phyloP scores from a whole-genome alignment of 2,329 filamentous ascomycete genomes.

The Sphaerostilbella broomeana region DNA sequence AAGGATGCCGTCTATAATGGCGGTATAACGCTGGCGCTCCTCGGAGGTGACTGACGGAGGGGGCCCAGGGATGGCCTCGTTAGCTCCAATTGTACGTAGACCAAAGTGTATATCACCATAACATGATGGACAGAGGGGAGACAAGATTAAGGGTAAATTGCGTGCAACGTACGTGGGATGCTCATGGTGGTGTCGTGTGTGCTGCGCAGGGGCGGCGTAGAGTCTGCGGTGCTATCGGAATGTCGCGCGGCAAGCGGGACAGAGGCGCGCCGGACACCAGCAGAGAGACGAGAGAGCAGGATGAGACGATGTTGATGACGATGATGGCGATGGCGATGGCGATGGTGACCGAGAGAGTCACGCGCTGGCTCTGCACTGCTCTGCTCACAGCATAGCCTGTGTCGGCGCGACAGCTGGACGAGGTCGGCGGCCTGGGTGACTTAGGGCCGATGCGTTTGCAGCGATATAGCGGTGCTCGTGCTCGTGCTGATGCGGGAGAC shows the following conservation, averaged over 20 bases:
- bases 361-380: constrained; percentile 11
- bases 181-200: constrained; percentile 17
- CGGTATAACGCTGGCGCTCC: constrained; percentile 47
- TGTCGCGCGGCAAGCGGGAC: constrained; percentile 8
- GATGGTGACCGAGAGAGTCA: constrained; percentile 6
- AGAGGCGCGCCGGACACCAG: constrained; percentile 10
- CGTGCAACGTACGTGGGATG: constrained; percentile 18
- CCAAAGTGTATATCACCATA: neutral
- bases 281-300: neutral
- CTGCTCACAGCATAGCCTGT: constrained; percentile 17
- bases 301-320: neutral
- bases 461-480: too few species aligned
- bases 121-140: neutral
- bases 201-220: neutral
- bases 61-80: neutral
- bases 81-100: too few species aligned
- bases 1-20: constrained; percentile 55
- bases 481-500: too few species aligned
- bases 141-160: neutral
- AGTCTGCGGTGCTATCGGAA: neutral
- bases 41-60: constrained; percentile 39
- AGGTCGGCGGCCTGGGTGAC: neutral
- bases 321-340: neutral
- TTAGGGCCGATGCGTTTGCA: neutral
- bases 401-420: neutral